A percentile compares a stretch with the other conserved stretches of the same genome.
Conservation (phyloP, 2,329 filamentous ascomycete species). For the Colletotrichum higginsianum region DNA sequence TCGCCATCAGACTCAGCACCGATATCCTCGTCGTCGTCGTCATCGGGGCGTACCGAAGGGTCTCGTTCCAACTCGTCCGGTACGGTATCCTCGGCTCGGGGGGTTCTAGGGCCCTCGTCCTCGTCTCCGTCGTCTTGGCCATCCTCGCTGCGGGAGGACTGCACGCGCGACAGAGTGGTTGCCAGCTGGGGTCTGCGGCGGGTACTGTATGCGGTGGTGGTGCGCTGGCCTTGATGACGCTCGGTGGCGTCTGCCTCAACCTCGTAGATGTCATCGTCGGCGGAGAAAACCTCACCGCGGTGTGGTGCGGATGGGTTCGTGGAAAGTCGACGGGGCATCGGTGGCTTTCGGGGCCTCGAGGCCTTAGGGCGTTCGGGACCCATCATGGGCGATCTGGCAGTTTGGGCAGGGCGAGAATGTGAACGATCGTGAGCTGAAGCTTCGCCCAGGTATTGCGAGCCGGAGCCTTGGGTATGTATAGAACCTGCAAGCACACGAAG, state of each 20-base stretch:
- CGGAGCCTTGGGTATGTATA: slow-evolving; percentile 39
- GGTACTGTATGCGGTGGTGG: slow-evolving; percentile 45
- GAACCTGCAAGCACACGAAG: slow-evolving; percentile 36
- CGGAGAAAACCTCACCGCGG: slow-evolving; percentile 89
- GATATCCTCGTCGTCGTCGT: slow-evolving; percentile 51
- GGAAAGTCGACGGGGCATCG: slow-evolving; percentile 80
- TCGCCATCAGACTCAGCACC: slow-evolving; percentile 79
- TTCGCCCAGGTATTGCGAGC: slow-evolving; percentile 52
- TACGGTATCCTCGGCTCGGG: slow-evolving; percentile 26
- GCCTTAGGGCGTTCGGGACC: slow-evolving; percentile 65
- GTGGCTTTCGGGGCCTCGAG: slow-evolving; percentile 77
- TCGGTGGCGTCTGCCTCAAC: slow-evolving; percentile 76
- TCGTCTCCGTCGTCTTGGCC: slow-evolving; percentile 45
- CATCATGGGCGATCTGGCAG: slow-evolving; percentile 62
- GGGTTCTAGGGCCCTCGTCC: slow-evolving; percentile 39
- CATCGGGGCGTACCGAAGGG: slow-evolving; percentile 54
- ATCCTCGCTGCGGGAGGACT: slow-evolving; percentile 54
- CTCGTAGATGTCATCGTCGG: slow-evolving; percentile 88
- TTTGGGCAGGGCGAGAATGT: slow-evolving; percentile 51
- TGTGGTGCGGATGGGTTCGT: slow-evolving; percentile 80
- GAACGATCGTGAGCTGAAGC: slow-evolving; percentile 56
- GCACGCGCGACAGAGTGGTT: slow-evolving; percentile 58
- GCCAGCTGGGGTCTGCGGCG: slow-evolving; percentile 54
- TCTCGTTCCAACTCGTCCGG: slow-evolving; percentile 49
- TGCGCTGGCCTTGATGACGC: slow-evolving; percentile 57